Evolutionary conservation across 2,329 filamentous ascomycete genomes (phyloP).

Genomic region (Purpureocillium lavendulum): DNA sequence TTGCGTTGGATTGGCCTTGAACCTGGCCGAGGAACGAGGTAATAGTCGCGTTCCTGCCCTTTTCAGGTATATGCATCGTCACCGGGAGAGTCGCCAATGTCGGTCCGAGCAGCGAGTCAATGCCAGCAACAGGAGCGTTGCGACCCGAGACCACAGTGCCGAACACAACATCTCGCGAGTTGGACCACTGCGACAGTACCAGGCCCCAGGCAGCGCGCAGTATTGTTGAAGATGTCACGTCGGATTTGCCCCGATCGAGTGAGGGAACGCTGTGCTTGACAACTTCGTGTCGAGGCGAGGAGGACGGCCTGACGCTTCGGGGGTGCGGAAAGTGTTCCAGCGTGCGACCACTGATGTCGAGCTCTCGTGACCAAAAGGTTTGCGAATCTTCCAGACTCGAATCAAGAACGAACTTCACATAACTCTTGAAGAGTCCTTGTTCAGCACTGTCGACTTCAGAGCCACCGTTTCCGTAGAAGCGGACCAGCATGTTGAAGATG

Average conservation of each 20-base stretch:
- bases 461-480: background rate
- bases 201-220: conserved; percentile 1
- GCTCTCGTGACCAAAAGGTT: background rate
- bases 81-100: conserved; percentile 6
- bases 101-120: conserved; percentile 3
- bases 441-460: background rate
- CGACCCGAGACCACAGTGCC: conserved; percentile 1
- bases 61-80: background rate
- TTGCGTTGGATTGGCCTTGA: conserved; percentile 1
- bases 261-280: background rate
- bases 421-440: background rate
- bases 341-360: no score
- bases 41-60: background rate
- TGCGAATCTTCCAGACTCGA: background rate
- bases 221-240: conserved; percentile 1
- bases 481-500: conserved; percentile 1
- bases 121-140: background rate
- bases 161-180: background rate
- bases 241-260: background rate
- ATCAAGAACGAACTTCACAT: background rate
- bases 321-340: background rate
- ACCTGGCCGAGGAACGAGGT: background rate
- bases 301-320: background rate
- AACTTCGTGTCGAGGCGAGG: background rate
- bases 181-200: background rate